Percentiles rank a stretch among this genome's conserved stretches.
Conservation (phyloP, 2,329 filamentous ascomycete genomes). For the Didymella arachidicola region DNA sequence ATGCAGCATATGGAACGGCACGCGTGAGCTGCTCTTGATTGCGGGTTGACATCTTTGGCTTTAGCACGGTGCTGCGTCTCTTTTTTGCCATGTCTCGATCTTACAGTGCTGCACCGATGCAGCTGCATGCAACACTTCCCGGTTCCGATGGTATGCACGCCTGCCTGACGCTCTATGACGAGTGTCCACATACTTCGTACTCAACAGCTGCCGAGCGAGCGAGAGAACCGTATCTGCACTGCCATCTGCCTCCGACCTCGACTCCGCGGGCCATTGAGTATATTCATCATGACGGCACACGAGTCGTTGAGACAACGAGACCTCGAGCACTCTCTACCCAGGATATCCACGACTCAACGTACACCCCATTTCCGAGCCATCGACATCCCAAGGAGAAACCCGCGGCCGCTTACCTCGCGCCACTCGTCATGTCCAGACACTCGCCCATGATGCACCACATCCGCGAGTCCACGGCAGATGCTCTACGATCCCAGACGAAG, state of each 20-base stretch:
- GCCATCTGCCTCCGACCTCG: background rate
- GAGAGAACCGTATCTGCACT: background rate
- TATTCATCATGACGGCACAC: background rate
- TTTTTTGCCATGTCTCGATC: background rate
- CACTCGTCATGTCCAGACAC: background rate
- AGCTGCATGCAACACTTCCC: slow-evolving; percentile 8
- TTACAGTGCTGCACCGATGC: background rate
- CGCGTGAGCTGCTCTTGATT: background rate
- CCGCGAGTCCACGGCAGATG: background rate
- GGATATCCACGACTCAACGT: background rate
- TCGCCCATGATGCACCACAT: slow-evolving; percentile 4
- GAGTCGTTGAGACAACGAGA: background rate
- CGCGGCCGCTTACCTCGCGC: background rate
- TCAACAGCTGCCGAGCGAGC: background rate
- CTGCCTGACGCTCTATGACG: slow-evolving; percentile 11
- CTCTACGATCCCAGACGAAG: background rate
- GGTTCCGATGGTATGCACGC: slow-evolving; percentile 5
- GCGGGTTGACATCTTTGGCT: background rate
- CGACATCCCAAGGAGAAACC: background rate
- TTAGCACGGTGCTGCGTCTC: background rate
- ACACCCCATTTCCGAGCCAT: background rate
- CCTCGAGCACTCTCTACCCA: background rate
- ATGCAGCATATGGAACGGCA: background rate
- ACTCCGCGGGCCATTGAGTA: background rate
- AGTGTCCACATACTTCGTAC: slow-evolving; percentile 6